Conservation (phyloP, 331 rosid species). For the Pyrus hybrid region DNA sequence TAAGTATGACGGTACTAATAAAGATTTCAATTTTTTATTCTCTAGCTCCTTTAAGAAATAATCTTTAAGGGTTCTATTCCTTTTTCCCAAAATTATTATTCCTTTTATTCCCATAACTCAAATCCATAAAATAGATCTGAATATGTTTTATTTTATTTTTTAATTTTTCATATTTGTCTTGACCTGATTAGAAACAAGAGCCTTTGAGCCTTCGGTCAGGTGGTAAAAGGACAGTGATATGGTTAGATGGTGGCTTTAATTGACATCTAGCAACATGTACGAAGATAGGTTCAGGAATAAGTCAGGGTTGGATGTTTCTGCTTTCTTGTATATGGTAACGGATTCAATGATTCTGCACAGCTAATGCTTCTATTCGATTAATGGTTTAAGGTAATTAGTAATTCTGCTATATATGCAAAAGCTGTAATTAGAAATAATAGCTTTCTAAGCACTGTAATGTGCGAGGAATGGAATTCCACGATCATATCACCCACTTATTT, state of each 20-base stretch:
- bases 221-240: neutral
- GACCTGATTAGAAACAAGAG: neutral
- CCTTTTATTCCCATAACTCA: neutral
- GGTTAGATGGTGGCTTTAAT: neutral
- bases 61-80: neutral
- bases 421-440: neutral
- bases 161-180: neutral
- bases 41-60: neutral
- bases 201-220: neutral
- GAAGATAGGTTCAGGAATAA: neutral
- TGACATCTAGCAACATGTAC: neutral
- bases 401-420: neutral
- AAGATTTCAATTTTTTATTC: neutral
- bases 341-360: neutral
- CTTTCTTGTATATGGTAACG: neutral
- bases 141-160: neutral
- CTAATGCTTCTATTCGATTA: neutral
- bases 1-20: neutral
- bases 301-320: neutral
- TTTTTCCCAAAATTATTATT: neutral
- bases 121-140: neutral
- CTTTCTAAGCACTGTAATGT: neutral
- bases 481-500: neutral
- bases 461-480: neutral
- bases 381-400: neutral